Evolutionary conservation across 2,329 filamentous ascomycete genomes (phyloP).

Genomic region (Diaporthe citriasiana): DNA sequence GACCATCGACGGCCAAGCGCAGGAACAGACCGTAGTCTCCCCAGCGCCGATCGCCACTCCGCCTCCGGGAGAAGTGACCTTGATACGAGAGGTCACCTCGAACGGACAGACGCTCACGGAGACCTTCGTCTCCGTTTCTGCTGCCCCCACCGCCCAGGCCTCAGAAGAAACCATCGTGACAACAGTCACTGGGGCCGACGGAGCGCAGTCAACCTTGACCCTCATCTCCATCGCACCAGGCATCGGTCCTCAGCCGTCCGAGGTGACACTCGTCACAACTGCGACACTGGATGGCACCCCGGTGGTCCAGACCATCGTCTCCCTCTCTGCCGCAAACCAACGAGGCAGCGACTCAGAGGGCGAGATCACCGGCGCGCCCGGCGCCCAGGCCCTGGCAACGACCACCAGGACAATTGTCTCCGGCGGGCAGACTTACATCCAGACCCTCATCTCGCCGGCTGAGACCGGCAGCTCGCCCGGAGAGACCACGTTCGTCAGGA

Average conservation of each 20-base stretch:
- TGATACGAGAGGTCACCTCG: constrained; percentile 12
- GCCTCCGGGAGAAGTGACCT: neutral
- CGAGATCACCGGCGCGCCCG: neutral
- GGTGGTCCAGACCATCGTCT: constrained; percentile 7
- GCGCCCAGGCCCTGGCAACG: neutral
- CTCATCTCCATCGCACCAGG: neutral
- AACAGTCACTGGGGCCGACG: neutral
- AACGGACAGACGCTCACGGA: constrained; percentile 2
- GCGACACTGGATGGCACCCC: neutral
- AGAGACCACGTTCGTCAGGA: constrained; percentile 21
- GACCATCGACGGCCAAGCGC: neutral
- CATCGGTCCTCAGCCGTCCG: neutral
- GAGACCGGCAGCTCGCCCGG: neutral
- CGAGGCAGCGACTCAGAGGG: neutral
- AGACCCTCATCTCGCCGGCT: neutral
- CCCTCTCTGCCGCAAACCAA: neutral
- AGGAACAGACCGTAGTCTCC: constrained; percentile 9
- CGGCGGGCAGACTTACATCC: constrained; percentile 13
- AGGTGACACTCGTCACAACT: constrained; percentile 7
- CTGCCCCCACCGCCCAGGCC: neutral
- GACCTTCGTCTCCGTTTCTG: constrained; percentile 4
- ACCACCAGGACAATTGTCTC: constrained; percentile 8
- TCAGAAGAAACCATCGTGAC: neutral
- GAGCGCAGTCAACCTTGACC: neutral
- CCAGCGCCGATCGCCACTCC: neutral